Evolutionary conservation across 2,329 filamentous ascomycete genomes (phyloP), one percentile per base, ranked within the genome.

Genomic region (Fusarium mangiferae): DNA sequence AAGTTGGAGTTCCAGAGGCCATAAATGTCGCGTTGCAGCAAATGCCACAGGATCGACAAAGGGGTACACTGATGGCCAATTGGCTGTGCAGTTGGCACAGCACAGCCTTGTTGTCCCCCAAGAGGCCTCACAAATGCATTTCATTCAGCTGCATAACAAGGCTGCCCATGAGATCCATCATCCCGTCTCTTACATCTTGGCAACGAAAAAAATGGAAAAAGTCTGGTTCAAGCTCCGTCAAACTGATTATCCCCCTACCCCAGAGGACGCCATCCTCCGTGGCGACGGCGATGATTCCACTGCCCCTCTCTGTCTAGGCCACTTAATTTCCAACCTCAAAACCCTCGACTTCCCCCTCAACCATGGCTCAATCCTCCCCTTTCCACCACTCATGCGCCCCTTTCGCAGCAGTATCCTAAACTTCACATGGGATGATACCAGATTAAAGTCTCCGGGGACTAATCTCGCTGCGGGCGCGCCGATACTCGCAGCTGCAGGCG

Each of bases 121-220:
- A 26, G n/a, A 52, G 49, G 49, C 49, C 49, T 52, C 49, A 52
- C 46, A 24, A 4, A 7, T 35, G 8, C 15, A 35, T 18, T 11
- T 11, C 8, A 24, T 0, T 4, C 22, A 51, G 4, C 9, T 36
- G 17, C 2, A 24, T 3, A 0, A 10, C 1, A 12, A 51, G 12
- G 17, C 30, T 24, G 0, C 7, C 0, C 1, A 24, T 5, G 12
- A 3, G 7, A 13, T 7, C 5, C 5, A 0, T 0, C 7, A 18
- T 33, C 11, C 8, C 28, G 11, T 3, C 15, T 18, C 4, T n/a
- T n/a, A 13, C 46, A 33, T 7, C 3, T 18, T 17, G 15, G 11
- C 7, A 13, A 18, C 12, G n/a, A 2, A 4, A 14, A 14, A 51
- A 15, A 52, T 52, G 49, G 59, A 62, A 28, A 62, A 62, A 45